Evolutionary conservation across 441 rosid species (phyloP), one percentile per base, ranked within the genome.

Genomic region (Croton setiger): DNA sequence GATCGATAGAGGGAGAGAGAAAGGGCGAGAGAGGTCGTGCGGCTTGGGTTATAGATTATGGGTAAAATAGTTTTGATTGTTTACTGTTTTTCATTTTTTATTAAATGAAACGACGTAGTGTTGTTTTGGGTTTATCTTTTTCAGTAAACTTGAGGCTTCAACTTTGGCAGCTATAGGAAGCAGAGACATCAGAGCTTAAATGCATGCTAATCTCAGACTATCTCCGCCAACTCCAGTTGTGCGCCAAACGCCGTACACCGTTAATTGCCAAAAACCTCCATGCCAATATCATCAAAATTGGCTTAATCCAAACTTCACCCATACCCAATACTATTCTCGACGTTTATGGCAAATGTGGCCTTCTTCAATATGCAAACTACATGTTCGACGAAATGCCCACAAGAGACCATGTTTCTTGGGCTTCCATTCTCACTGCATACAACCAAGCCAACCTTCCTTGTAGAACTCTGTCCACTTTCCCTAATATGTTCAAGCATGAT

Each of bases 381-480:
- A 0, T 89, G 76, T 89, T 88, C 81, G 89, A 81, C 59, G 85
- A 85, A 84, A 89, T 87, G 91, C 81, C 88, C 5, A 79, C 74
- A 0, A 76, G 91, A 72, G 91, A 89, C 79, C 86, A 72, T 7
- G 79, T 89, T 63, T 78, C 92, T 0, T 89, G 94, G 96, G 90
- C 91, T 31, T 85, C 97, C 3, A 78, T 87, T 79, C 87, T 88
- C 70, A 84, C 90, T 8, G 88, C 91, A n/a, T 81, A 78, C 74
- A 89, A 86, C 79, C 85, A 77, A 59, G 60, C 88, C 4, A 79
- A 75, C 73, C 79, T 77, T 77, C 85, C 97, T 8, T 36, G 18
- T 49, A 74, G 52, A 64, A 78, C 88, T 3, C 86, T 92, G 39
- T 84, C 87, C 1, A 20, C 82, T 14, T 91, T 76, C 73, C 82